Percentiles rank a stretch among this genome's conserved stretches.
Conservation (phyloP, 1,284 basidiomycete genomes). For the Golubevia sp. region DNA sequence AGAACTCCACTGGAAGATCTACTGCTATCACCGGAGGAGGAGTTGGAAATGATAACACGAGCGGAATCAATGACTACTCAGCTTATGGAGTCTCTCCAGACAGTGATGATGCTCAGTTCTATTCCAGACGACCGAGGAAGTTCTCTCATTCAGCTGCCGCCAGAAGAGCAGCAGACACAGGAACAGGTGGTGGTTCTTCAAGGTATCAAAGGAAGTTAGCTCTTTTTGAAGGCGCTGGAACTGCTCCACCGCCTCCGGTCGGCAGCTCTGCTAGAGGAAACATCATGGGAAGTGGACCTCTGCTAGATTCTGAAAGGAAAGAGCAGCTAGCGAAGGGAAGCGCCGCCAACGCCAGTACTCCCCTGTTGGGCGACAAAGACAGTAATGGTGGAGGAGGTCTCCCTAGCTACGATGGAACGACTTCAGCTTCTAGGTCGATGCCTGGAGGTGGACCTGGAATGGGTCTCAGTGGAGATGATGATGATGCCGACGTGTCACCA, state of each 20-base stretch:
- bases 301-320: constrained; percentile 3
- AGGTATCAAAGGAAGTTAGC: constrained; percentile 80
- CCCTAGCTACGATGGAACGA: constrained; percentile 55
- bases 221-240: constrained; percentile 76
- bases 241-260: constrained; percentile 36
- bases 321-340: constrained; percentile 1
- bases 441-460: constrained; percentile 12
- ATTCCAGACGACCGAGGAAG: constrained; percentile 49
- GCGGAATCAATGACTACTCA: neutral
- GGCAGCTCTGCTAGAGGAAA: constrained; percentile 36
- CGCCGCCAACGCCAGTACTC: constrained; percentile 51
- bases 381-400: constrained; percentile 47
- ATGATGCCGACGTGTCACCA: constrained; percentile 11
- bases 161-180: constrained; percentile 4
- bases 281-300: constrained; percentile 64
- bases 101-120: constrained; percentile 53
- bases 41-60: neutral
- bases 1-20: no score
- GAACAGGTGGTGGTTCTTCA: no score
- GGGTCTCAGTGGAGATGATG: constrained; percentile 15
- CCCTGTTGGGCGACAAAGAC: constrained; percentile 52
- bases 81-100: constrained; percentile 44
- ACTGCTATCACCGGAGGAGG: no score
- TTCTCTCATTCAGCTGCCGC: constrained; percentile 24
- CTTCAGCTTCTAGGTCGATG: constrained; percentile 25